Evolutionary conservation across 495 filamentous ascomycete genomes (phyloP), one percentile per base, ranked within the genome.

Genomic region (Trichoderma orchidacearum): DNA sequence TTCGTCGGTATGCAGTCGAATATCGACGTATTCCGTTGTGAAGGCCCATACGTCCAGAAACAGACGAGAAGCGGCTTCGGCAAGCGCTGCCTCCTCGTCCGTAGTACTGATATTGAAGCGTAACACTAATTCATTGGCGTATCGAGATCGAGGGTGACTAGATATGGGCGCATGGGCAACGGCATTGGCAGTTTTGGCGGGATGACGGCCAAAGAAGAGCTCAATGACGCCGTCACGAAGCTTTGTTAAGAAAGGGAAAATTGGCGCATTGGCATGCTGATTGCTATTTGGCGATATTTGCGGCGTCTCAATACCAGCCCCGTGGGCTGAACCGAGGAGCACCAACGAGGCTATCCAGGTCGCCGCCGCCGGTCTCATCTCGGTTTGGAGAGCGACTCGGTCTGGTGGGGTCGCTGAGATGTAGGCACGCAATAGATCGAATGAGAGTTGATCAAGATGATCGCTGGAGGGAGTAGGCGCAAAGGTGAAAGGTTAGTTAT

Each of bases 11-110:
- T 85, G 73, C 28, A 97, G 66, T 31, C 90, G 77, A 30, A 97
- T 85, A 68, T 98, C 93, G n/a, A 91, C 88, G 74, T 83, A 92
- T 38, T 88, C 75, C 6, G 84, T 74, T 3, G 84, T 88, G 53
- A 87, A 89, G 17, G 85, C 84, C 93, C 93, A 98, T 3, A 96
- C 82, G 66, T 98, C 93, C 7, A 97, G 70, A 59, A 90, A 81
- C 30, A 96, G 78, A 35, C 84, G 81, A 48, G 86, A 78, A 8
- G 85, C 73, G 15, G 89, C 93, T 56, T 85, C 76, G 11, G 84
- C 80, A 57, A 98, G 72, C 2, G 85, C 84, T 45, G 72, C 71
- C 54, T 87, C 86, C 61, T 98, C 87, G 27, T 83, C 77, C 11
- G 74, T 63, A 48, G 80, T 81, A 56, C 76, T 82, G 57, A 95